A percentile compares a stretch with the other conserved stretches of the same genome.
These are phyloP conservation scores for Pyrus bretschneideri DNA, from an alignment of 306 rosid species.

Conservation along the genomic window DNA sequence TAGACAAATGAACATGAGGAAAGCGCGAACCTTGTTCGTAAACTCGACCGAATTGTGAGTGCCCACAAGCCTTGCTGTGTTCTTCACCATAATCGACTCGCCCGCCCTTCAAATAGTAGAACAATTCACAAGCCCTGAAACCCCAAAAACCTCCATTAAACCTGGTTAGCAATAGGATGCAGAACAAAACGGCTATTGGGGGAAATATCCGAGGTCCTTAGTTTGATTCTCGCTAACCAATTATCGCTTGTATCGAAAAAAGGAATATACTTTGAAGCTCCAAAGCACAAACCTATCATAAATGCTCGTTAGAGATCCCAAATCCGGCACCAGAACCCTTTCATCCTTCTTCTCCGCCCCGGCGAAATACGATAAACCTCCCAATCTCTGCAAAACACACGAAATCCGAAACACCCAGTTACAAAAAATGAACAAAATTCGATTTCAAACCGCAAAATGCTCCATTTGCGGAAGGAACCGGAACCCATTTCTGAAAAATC, in stretches of 20 bases:
- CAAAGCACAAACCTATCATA: slow-evolving; percentile 60
- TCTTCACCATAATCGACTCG: slow-evolving; percentile 90
- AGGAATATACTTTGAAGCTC: neutral
- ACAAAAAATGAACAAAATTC: neutral
- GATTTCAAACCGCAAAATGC: neutral
- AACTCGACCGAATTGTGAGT: slow-evolving; percentile 68
- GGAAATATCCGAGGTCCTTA: neutral
- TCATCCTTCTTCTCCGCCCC: slow-evolving; percentile 98
- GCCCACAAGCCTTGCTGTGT: slow-evolving; percentile 85
- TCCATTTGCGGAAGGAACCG: neutral
- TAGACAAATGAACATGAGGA: neutral
- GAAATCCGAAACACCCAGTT: neutral
- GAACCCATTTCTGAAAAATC: neutral
- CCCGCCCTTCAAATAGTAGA: slow-evolving; percentile 95
- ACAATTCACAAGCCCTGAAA: slow-evolving; percentile 86
- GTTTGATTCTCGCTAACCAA: neutral
- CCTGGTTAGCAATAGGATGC: neutral
- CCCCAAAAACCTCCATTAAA: slow-evolving; percentile 1
- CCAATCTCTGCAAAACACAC: slow-evolving; percentile 49
- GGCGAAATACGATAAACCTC: slow-evolving; percentile 78
- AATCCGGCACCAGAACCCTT: slow-evolving; percentile 95
- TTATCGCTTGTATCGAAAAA: neutral
- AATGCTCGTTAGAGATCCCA: slow-evolving; percentile 88
- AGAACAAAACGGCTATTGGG: neutral
- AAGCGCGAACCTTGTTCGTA: slow-evolving; percentile 63